Evolutionary conservation across 176 grass and related monocot species (phyloP).

Genomic region (Cenchrus fungigraminus): DNA sequence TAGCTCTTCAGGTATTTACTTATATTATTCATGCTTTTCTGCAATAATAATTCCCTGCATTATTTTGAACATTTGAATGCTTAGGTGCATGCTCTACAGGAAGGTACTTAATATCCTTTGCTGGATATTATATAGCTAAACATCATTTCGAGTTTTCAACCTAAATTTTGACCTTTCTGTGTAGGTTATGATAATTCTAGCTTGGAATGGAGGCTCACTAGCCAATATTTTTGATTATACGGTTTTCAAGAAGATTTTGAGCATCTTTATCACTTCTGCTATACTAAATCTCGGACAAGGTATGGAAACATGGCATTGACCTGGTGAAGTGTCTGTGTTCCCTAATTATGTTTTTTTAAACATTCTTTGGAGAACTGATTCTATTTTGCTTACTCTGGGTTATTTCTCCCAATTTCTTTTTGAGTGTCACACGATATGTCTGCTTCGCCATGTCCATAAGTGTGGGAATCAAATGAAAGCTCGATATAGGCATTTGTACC

Average conservation of each 20-base stretch:
- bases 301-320: slow-evolving; percentile 42
- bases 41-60: slow-evolving; percentile 4
- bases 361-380: background rate
- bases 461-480: background rate
- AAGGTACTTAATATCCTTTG: slow-evolving; percentile 32
- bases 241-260: slow-evolving; percentile 74
- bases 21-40: background rate
- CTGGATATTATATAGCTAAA: slow-evolving; percentile 22
- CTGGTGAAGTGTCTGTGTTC: background rate
- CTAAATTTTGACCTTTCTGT: slow-evolving; percentile 21
- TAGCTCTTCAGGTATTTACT: slow-evolving; percentile 79
- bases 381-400: slow-evolving; percentile 6
- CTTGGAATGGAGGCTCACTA: slow-evolving; percentile 83
- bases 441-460: background rate
- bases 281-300: slow-evolving; percentile 89
- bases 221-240: slow-evolving; percentile 67
- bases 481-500: background rate
- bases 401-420: background rate
- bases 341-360: background rate
- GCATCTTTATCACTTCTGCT: slow-evolving; percentile 94
- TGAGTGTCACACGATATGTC: background rate
- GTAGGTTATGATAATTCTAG: slow-evolving; percentile 96
- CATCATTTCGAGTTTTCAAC: slow-evolving; percentile 29
- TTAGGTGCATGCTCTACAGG: slow-evolving; percentile 1
- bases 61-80: slow-evolving; percentile 30